These are phyloP conservation scores for Ceratocystis destructans DNA, from an alignment of 2,329 filamentous ascomycete species.

Conservation along the genomic window DNA sequence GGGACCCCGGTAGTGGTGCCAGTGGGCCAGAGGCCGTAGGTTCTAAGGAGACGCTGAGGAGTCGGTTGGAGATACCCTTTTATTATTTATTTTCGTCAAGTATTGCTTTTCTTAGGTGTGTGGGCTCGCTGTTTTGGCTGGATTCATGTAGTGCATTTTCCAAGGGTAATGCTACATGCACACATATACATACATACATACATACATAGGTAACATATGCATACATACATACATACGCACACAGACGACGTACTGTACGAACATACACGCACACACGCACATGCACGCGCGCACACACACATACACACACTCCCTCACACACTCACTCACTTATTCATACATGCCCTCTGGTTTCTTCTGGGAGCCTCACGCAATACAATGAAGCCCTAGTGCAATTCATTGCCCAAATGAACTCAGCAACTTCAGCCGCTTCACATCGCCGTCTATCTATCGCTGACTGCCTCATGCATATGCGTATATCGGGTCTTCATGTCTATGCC, in stretches of 20 bases:
- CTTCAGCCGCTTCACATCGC: not conserved
- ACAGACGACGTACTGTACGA: too few relatives aligned
- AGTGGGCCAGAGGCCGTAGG: not conserved
- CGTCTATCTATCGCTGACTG: not conserved
- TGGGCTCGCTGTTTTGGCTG: too few relatives aligned
- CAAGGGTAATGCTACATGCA: not conserved
- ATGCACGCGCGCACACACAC: not conserved
- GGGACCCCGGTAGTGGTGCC: not conserved
- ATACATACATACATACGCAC: not conserved
- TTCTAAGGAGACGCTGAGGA: not conserved
- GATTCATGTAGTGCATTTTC: not conserved
- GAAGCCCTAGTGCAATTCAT: not conserved
- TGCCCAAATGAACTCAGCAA: not conserved
- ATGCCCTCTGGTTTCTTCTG: not conserved
- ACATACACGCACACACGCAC: not conserved
- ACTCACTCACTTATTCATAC: not conserved
- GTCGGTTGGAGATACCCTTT: constrained; percentile 4
- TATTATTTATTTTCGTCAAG: not conserved
- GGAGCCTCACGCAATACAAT: not conserved
- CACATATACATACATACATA: not conserved
- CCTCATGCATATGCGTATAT: not conserved
- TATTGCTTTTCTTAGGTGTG: not conserved
- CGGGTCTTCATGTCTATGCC: not conserved
- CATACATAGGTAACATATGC: not conserved
- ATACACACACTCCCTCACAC: too few relatives aligned